Evolutionary conservation across 371 early-diverging fungal species (phyloP).

Genomic region (Syncephalastrum contaminatum): DNA sequence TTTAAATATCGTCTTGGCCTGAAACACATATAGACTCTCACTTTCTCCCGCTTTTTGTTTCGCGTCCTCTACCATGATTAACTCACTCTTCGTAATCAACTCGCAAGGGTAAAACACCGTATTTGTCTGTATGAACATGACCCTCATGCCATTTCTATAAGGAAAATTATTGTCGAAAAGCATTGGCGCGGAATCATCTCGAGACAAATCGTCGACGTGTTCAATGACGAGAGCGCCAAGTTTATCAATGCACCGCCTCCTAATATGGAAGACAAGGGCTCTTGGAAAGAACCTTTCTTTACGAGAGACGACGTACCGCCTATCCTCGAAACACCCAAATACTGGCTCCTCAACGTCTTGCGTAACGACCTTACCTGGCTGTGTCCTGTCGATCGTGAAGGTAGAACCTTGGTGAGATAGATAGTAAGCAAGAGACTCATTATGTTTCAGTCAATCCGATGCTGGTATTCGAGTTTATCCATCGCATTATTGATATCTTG

Average conservation of each 20-base stretch:
- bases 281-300: constrained; percentile 44
- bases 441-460: constrained; percentile 72
- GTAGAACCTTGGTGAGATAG: constrained; percentile 30
- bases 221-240: constrained; percentile 62
- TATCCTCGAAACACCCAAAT: constrained; percentile 64
- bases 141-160: neutral
- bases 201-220: constrained; percentile 69
- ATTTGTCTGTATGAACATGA: neutral
- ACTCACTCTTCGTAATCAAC: constrained; percentile 67
- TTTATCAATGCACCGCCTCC: constrained; percentile 47
- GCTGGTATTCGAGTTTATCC: constrained; percentile 83
- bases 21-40: too few species aligned
- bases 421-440: constrained; percentile 6
- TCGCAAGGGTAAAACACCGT: constrained; percentile 51
- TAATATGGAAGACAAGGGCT: constrained; percentile 25
- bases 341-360: constrained; percentile 67
- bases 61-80: constrained; percentile 43
- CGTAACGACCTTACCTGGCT: constrained; percentile 73
- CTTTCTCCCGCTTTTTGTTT: too few species aligned
- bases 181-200: constrained; percentile 81
- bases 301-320: constrained; percentile 67
- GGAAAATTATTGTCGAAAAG: constrained; percentile 84
- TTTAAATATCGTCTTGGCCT: too few species aligned
- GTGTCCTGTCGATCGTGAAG: constrained; percentile 74
- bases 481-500: constrained; percentile 78